Evolutionary conservation across 2,329 filamentous ascomycete species (phyloP).

Genomic region (Sporothrix sp.): DNA sequence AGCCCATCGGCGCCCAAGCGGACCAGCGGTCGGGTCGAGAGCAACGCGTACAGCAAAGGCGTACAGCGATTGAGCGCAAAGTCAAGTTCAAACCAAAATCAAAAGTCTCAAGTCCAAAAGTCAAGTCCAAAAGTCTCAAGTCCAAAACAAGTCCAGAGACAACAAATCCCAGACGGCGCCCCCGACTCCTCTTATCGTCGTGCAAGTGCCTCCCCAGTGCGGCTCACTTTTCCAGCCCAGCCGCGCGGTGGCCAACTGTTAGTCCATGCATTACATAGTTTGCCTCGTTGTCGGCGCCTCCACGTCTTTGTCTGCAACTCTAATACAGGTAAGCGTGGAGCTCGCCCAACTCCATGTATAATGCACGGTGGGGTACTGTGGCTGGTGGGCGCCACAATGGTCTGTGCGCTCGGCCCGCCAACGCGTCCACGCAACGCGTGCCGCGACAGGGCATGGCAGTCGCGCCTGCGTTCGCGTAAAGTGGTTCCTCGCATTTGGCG

Average conservation of each 20-base stretch:
- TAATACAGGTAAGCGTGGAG: constrained; percentile 1
- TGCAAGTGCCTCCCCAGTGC: too few species aligned
- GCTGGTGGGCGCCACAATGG: constrained; percentile 10
- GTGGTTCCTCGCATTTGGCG: constrained; percentile 13
- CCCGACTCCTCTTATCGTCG: too few species aligned
- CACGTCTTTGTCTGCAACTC: constrained; percentile 6
- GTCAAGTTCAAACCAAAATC: too few species aligned
- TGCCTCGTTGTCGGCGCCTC: constrained; percentile 1
- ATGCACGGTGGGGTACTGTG: background rate
- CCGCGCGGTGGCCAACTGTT: too few species aligned
- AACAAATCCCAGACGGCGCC: too few species aligned
- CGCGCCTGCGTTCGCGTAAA: constrained; percentile 12
- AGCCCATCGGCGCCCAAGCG: background rate
- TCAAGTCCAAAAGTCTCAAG: too few species aligned
- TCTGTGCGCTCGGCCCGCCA: background rate
- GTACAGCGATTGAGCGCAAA: too few species aligned
- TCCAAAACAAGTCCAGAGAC: too few species aligned
- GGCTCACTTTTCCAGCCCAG: too few species aligned
- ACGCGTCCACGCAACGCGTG: constrained; percentile 6
- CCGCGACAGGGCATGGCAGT: background rate
- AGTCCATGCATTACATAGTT: background rate
- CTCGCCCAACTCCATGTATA: constrained; percentile 6
- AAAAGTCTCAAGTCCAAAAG: too few species aligned
- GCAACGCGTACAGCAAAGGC: too few species aligned
- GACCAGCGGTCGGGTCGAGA: background rate